Evolutionary conservation across 345 rosid species (phyloP).

Genomic region (Dipteronia dyeriana): DNA sequence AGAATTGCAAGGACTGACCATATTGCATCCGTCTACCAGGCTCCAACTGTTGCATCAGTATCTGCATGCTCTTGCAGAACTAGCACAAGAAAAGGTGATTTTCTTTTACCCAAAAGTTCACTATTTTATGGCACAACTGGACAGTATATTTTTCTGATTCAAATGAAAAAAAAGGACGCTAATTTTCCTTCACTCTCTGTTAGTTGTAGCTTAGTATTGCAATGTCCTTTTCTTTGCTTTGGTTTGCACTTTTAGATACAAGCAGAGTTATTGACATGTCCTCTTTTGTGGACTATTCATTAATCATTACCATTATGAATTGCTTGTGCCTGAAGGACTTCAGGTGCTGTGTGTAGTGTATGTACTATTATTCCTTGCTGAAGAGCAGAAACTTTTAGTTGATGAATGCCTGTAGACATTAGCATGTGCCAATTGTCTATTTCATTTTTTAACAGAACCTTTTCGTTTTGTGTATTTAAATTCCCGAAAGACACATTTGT

Average conservation of each 20-base stretch:
- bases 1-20: constrained; percentile 57
- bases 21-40: constrained; percentile 57
- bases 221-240: not conserved
- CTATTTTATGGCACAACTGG: not conserved
- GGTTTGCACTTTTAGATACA: not conserved
- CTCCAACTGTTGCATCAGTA: constrained; percentile 58
- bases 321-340: not conserved
- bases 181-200: not conserved
- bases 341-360: not conserved
- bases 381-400: not conserved
- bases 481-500: not conserved
- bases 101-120: not conserved
- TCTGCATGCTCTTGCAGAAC: constrained; percentile 49
- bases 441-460: not conserved
- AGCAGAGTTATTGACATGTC: not conserved
- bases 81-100: constrained; percentile 67
- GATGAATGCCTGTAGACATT: not conserved
- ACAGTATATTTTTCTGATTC: not conserved
- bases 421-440: not conserved
- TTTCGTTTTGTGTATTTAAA: not conserved
- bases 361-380: constrained; percentile 7
- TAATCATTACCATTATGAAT: not conserved
- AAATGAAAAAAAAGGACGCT: not conserved
- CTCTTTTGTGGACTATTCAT: not conserved
- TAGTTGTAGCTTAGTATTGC: constrained; percentile 3